Evolutionary conservation across 2,329 filamentous ascomycete species (phyloP), one percentile per base, ranked within the genome.

Genomic region (Hypoxylon sp.): DNA sequence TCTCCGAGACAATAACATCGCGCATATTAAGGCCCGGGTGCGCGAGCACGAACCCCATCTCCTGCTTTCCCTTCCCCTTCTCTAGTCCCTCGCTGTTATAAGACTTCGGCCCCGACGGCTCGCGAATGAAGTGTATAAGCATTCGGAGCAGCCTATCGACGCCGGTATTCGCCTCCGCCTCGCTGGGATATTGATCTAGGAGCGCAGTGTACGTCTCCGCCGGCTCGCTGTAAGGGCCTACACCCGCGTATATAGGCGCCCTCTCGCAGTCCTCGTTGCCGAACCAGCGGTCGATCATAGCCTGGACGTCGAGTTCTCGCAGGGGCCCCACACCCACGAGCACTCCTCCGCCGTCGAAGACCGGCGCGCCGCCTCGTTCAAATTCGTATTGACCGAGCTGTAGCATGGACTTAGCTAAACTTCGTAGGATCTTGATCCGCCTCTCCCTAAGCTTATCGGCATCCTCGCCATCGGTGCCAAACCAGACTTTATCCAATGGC

Each of bases 401-500:
- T 13, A 73, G 19, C 73, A 76, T 70, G 2, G 68, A 62, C 2
- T 8, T 10, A 0, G 75, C 75, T 2, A 76, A 51, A 55, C 59
- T 62, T 2, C 37, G 15, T 2, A 76, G 64, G 10, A 74, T 67
- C 47, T 44, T 51, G 8, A 44, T 58, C n/a, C 72, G 54, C 37
- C 39, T 55, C 48, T 50, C 44, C 46, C 48, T 58, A n/a, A 57
- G 27, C 44, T 17, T 27, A 2, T 17, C 32, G 39, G 59, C 44
- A 3, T 48, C 35, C 5, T 61, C 68, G 1, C 47, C 56, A 6
- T 17, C 37, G 3, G 56, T 24, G 1, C 62, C 65, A 35, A 74
- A 76, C 75, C 75, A 76, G 8, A 72, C 68, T n/a, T 69, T 68
- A 46, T 74, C 69, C 11, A 72, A 61, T n/a, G 69, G 48, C 7